A percentile compares a stretch with the other conserved stretches of the same genome.
phyloP scores from a whole-genome alignment of 23 red algal genomes.

The Gracilaria caudata region DNA sequence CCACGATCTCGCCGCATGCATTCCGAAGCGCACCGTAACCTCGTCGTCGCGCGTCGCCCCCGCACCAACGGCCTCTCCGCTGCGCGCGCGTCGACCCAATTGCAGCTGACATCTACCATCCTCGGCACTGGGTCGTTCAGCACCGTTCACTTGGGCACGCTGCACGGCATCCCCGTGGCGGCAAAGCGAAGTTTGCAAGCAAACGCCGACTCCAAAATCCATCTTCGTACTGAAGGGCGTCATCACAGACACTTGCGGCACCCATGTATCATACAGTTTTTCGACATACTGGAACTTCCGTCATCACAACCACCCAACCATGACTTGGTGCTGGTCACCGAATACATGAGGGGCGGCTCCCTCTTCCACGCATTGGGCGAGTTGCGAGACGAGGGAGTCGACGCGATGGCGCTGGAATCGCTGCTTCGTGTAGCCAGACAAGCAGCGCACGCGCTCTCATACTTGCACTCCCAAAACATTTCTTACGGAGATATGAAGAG shows the following conservation, averaged over 20 bases:
- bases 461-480: slow-evolving; percentile 51
- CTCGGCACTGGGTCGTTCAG: slow-evolving; percentile 75
- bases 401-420: neutral
- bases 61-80: too few species aligned
- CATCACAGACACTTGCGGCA: slow-evolving; percentile 53
- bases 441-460: slow-evolving; percentile 38
- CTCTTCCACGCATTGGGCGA: slow-evolving; percentile 21
- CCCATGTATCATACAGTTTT: slow-evolving; percentile 69
- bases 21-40: too few species aligned
- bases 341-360: slow-evolving; percentile 67
- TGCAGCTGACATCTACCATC: neutral
- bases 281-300: slow-evolving; percentile 6
- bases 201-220: neutral
- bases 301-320: neutral
- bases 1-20: too few species aligned
- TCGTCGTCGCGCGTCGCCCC: too few species aligned
- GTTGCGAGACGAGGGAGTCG: slow-evolving; percentile 11
- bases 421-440: slow-evolving; percentile 38
- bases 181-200: slow-evolving; percentile 52
- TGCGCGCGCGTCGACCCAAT: slow-evolving; percentile 26
- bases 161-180: slow-evolving; percentile 68
- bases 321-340: slow-evolving; percentile 70
- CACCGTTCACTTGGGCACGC: slow-evolving; percentile 50
- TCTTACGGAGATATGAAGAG: slow-evolving; percentile 69
- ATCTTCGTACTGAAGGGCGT: slow-evolving; percentile 54